Evolutionary conservation across 2,329 filamentous ascomycete genomes (phyloP).

Genomic region (Phaeosphaeriaceae sp.): DNA sequence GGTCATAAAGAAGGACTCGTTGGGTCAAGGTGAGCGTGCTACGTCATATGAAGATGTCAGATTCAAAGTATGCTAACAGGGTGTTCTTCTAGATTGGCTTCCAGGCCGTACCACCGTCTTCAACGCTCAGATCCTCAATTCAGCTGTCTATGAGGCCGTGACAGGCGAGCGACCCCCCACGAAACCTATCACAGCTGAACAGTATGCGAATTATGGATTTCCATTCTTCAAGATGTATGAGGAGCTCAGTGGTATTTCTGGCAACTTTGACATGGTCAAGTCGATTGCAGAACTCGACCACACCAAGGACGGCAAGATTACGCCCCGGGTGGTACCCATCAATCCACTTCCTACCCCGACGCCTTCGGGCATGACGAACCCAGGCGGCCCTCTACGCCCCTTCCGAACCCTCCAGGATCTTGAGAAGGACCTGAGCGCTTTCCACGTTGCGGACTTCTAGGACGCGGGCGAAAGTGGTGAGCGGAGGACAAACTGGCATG

Average conservation of each 20-base stretch:
- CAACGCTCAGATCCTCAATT: conserved; percentile 53
- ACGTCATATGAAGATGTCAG: too few species aligned
- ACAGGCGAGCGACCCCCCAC: conserved; percentile 46
- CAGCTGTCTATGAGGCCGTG: conserved; percentile 40
- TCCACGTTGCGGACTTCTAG: conserved; percentile 10
- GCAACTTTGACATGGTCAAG: conserved; percentile 34
- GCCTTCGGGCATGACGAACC: conserved; percentile 16
- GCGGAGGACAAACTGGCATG: not conserved
- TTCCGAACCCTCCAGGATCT: conserved; percentile 26
- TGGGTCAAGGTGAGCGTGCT: conserved; percentile 4
- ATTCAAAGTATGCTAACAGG: too few species aligned
- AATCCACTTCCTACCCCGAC: not conserved
- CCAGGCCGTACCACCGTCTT: conserved; percentile 35
- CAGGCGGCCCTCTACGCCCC: conserved; percentile 15
- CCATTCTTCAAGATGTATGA: conserved; percentile 49
- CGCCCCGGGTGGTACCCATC: conserved; percentile 3
- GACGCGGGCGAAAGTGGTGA: not conserved
- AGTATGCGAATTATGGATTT: conserved; percentile 42
- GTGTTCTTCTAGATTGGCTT: conserved; percentile 10
- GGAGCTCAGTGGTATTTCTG: conserved; percentile 34
- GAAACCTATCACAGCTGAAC: conserved; percentile 44
- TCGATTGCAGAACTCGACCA: conserved; percentile 35
- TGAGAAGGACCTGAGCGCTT: conserved; percentile 16
- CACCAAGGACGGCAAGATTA: conserved; percentile 13
- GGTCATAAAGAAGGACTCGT: conserved; percentile 42